Percentiles rank a stretch among this genome's conserved stretches.
These are phyloP conservation scores for Stephanodiscus triporus DNA, from an alignment of 108 stramenopile genomes.

Conservation along the genomic window DNA sequence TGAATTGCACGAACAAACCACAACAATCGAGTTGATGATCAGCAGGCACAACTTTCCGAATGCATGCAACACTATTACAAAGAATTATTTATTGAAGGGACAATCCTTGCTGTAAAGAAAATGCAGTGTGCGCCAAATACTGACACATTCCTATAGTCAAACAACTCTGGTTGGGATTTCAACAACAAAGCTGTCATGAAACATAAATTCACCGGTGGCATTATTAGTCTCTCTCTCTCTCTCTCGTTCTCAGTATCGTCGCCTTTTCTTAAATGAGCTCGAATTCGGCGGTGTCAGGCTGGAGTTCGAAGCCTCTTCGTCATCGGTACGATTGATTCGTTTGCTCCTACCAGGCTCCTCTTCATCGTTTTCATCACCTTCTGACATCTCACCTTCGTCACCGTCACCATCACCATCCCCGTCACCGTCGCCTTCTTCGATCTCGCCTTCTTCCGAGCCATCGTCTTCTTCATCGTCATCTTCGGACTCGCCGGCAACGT, in stretches of 20 bases:
- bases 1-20: no score
- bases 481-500: slow-evolving; percentile 29
- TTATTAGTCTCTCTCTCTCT: neutral
- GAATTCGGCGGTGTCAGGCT: slow-evolving; percentile 37
- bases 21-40: no score
- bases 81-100: neutral
- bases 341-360: slow-evolving; percentile 28
- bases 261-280: slow-evolving; percentile 18
- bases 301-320: slow-evolving; percentile 25
- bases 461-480: slow-evolving; percentile 19
- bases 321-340: slow-evolving; percentile 10
- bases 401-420: slow-evolving; percentile 8
- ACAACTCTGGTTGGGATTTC: neutral
- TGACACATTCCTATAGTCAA: neutral
- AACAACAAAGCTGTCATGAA: neutral
- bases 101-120: neutral
- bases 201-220: neutral
- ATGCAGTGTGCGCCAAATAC: neutral
- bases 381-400: slow-evolving; percentile 30
- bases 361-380: slow-evolving; percentile 35
- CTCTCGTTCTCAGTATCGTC: slow-evolving; percentile 32
- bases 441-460: slow-evolving; percentile 35
- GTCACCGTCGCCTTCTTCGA: slow-evolving; percentile 33
- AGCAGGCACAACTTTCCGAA: neutral
- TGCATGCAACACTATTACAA: neutral